Base-by-base conservation (phyloP, 176 grass and related monocot species). In the Typha latifolia region DNA sequence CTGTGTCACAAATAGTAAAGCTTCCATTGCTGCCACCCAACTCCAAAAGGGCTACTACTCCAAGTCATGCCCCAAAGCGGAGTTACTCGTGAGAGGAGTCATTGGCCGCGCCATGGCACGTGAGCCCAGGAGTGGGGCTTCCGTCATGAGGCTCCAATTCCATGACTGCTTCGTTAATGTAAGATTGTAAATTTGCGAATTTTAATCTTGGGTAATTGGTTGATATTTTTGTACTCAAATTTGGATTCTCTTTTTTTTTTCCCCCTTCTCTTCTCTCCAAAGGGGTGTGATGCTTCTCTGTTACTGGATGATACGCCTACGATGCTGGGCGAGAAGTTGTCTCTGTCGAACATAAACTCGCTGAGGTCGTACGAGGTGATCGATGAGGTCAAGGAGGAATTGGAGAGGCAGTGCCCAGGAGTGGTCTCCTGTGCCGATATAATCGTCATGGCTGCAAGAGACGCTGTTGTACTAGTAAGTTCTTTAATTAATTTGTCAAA, bases 81-180 rank as follows among this genome's bases (percentile, higher is more conserved):
- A 99, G 81, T 48, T 4, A 32, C 18, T 84, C 84, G 94, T 99
- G 49, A 76, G 83, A n/a, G 61, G 37, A 10, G 64, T 66, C 78
- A 85, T 99, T 19, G 62, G 63, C 24, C 83, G 51, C 32, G 94
- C 89, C 51, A 83, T 67, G 37, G 57, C 66, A 0, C 80, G 81
- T 16, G 89, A 99, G 78, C 61, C 86, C 19, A 82, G 89, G 72
- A 99, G 86, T 71, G 72, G 72, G 47, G 94, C 94, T 29, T 93
- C 94, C 71, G 89, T 99, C 86, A 90, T 99, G 94, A 77, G 94
- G 27, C 89, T 99, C 64, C 89, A 93, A 80, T 99, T 99, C 81
- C 94, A 99, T 64, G 94, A 99, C 72, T 99, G 94, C 81, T 99
- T 99, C 76, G 94, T 99, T 61, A 99, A 93, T 82, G 94, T 99